Base-by-base conservation (phyloP, 305 asterid genomes). In the Rubia tinctorum region DNA sequence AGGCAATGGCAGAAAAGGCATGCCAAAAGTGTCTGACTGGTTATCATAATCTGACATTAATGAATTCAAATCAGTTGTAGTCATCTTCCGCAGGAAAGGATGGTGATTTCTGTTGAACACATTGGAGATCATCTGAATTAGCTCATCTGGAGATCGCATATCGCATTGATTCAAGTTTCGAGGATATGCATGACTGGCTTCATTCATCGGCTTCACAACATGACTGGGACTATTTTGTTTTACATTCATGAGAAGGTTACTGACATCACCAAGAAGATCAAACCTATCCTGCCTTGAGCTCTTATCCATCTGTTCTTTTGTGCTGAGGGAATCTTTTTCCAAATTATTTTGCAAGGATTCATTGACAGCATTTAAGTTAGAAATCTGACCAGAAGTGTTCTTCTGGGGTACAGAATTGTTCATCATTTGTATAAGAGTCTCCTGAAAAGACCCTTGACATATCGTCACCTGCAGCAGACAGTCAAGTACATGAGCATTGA, bases 11-110 rank as follows among this genome's bases (percentile, higher is more conserved):
- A 91, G 80, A 79, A 84, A 88, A 69, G 99, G 99, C 92, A 90
- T 88, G 75, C 99, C 99, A 66, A 89, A 89, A 73, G 97, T 86
- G 86, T 95, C 99, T 30, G 99, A 90, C 77, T 95, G 97, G 81
- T 92, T 88, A 73, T 88, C 92, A 77, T 81, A 84, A 82, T 92
- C 96, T 37, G 87, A 85, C 82, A 79, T 72, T 85, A 92, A 73
- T 73, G 90, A 84, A 81, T 81, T 86, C 80, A 92, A 85, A 79
- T 95, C 96, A 61, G 84, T 72, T 82, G 86, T 81, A 39, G 91
- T 82, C 56, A 91, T 88, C 87, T 88, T 92, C 79, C 90, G 89
- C 85, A 92, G 78, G 85, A 92, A 95, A 64, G 97, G 93, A 85
- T 88, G 97, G 84, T 81, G 92, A 80, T 84, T 88, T 81, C 96